phyloP scores from a whole-genome alignment of 176 grass and related monocot species.

The Paspalum vaginatum region DNA sequence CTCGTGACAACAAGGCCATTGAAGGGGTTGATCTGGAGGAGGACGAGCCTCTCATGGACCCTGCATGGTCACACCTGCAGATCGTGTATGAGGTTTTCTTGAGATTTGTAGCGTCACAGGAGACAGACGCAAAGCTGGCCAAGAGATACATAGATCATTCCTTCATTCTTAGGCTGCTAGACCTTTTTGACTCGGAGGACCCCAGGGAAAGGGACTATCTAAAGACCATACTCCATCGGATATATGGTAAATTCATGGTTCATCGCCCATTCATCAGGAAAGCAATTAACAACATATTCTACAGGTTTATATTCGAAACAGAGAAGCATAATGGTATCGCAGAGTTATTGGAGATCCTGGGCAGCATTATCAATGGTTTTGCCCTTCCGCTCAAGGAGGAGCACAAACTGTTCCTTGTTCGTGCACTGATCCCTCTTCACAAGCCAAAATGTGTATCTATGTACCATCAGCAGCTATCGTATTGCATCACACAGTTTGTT shows the following conservation, averaged over 20 bases:
- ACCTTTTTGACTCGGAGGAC: conserved; percentile 97
- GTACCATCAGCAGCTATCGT: conserved; percentile 94
- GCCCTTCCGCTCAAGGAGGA: conserved; percentile 96
- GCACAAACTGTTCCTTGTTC: conserved; percentile 93
- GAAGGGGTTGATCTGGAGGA: conserved; percentile 93
- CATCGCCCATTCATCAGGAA: conserved; percentile 97
- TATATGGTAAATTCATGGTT: conserved; percentile 99
- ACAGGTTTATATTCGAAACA: conserved; percentile 93
- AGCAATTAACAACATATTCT: conserved; percentile 98
- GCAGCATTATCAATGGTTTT: conserved; percentile 98
- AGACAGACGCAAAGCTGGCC: conserved; percentile 91
- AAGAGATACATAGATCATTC: conserved; percentile 99
- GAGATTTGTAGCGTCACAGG: conserved; percentile 82
- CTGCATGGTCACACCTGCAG: conserved; percentile 89
- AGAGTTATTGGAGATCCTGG: conserved; percentile 90
- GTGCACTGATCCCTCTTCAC: conserved; percentile 91
- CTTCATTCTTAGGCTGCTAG: conserved; percentile 86
- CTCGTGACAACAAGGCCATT: conserved; percentile 75
- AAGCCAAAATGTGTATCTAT: conserved; percentile 87
- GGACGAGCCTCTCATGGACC: conserved; percentile 95
- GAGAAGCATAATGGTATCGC: conserved; percentile 93
- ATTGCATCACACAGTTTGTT: conserved; percentile 95
- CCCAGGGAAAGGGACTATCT: conserved; percentile 97
- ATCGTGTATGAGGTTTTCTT: conserved; percentile 89
- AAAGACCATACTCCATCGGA: conserved; percentile 92